A percentile compares a stretch with the other conserved stretches of the same genome.
phyloP scores from a whole-genome alignment of 1,139 yeast genomes.

The Zygotorulaspora mrakii region DNA sequence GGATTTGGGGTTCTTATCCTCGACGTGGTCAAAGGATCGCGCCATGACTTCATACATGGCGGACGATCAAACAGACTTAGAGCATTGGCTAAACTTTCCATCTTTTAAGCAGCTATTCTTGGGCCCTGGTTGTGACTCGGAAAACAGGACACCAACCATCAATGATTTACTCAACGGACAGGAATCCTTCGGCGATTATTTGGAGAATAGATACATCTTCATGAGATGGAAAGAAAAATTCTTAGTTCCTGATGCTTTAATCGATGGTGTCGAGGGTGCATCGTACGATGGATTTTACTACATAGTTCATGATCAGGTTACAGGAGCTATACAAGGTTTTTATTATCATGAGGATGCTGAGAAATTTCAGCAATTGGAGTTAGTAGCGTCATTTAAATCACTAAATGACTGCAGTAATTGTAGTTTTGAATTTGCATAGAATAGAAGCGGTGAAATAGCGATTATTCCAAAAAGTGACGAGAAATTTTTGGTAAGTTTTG shows the following conservation, averaged over 20 bases:
- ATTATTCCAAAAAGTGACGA: conserved; percentile 1
- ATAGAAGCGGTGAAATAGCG: no score
- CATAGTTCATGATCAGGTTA: conserved; percentile 71
- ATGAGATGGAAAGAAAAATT: conserved; percentile 97
- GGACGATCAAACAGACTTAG: conserved; percentile 62
- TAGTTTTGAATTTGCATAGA: conserved; percentile 29
- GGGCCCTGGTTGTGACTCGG: conserved; percentile 32
- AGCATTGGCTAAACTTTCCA: conserved; percentile 81
- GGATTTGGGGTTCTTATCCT: conserved; percentile 45
- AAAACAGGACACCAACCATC: conserved; percentile 9
- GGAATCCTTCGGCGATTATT: conserved; percentile 33
- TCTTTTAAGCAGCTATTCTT: conserved; percentile 36
- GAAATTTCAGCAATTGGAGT: conserved; percentile 64
- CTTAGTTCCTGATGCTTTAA: conserved; percentile 71
- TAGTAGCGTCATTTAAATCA: conserved; percentile 44
- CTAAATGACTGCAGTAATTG: conserved; percentile 20
- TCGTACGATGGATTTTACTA: conserved; percentile 92
- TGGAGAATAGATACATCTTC: conserved; percentile 53
- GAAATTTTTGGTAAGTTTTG: conserved; percentile 1
- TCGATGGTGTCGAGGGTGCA: conserved; percentile 70
- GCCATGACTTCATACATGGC: conserved; percentile 41
- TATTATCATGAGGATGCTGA: conserved; percentile 79
- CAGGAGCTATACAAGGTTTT: conserved; percentile 72
- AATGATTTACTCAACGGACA: conserved; percentile 22
- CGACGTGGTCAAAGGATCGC: conserved; percentile 49